These are phyloP conservation scores for Calonectria hongkongensis DNA, from an alignment of 2,329 filamentous ascomycete species.

Conservation along the genomic window DNA sequence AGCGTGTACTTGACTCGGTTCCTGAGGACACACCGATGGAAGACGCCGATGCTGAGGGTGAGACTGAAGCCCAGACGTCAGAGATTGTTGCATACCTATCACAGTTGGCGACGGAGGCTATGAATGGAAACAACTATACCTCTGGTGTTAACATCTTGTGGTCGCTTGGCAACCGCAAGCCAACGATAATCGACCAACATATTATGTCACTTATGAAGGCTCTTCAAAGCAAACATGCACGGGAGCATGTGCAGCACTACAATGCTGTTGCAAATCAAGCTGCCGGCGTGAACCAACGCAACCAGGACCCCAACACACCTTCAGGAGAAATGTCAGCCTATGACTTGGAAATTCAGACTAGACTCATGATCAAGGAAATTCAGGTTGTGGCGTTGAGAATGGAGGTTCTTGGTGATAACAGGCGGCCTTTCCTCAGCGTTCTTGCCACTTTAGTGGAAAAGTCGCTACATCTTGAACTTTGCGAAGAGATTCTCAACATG, in stretches of 20 bases:
- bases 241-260: constrained; percentile 92
- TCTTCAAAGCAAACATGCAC: constrained; percentile 91
- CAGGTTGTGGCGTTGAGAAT: constrained; percentile 94
- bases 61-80: constrained; percentile 86
- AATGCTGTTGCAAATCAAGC: constrained; percentile 73
- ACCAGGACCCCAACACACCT: constrained; percentile 73
- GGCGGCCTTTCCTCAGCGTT: constrained; percentile 95
- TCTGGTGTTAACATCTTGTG: constrained; percentile 95
- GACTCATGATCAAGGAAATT: constrained; percentile 95
- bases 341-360: constrained; percentile 91
- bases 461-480: constrained; percentile 89
- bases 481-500: constrained; percentile 94
- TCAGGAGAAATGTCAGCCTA: constrained; percentile 78
- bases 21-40: constrained; percentile 84
- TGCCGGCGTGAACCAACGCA: constrained; percentile 63
- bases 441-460: constrained; percentile 96
- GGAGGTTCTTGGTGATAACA: constrained; percentile 92
- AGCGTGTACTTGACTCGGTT: constrained; percentile 90
- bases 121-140: constrained; percentile 87
- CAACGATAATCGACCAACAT: constrained; percentile 91
- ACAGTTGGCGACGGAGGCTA: constrained; percentile 89
- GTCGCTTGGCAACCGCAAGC: constrained; percentile 90
- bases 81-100: constrained; percentile 92
- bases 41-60: constrained; percentile 88
- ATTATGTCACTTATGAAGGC: constrained; percentile 93